Percentiles rank a stretch among this genome's conserved stretches.
These are phyloP conservation scores for Scutellaria minor DNA, from an alignment of 257 asterid species.

Conservation along the genomic window DNA sequence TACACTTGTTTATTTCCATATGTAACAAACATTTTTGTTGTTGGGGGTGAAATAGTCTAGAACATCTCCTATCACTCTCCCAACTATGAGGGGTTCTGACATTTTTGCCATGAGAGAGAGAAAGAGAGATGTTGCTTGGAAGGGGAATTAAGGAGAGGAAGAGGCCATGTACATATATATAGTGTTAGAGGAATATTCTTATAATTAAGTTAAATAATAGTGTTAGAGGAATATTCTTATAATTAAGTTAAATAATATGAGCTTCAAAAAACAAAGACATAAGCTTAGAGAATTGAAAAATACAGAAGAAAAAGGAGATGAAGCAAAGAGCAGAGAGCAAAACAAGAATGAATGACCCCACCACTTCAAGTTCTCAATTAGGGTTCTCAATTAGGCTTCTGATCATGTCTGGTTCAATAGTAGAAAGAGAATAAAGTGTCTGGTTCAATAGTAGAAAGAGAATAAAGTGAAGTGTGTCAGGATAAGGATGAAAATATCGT, in stretches of 20 bases:
- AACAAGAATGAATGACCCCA: slow-evolving; percentile 44
- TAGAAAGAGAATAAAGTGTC: too few relatives aligned
- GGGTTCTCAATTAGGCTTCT: too few relatives aligned
- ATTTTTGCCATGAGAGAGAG: slow-evolving; percentile 48
- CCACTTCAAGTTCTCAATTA: neutral
- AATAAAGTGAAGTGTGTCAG: too few relatives aligned
- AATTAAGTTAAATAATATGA: too few relatives aligned
- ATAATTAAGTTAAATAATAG: too few relatives aligned
- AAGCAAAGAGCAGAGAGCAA: neutral
- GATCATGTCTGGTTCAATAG: too few relatives aligned
- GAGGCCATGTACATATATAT: slow-evolving; percentile 14
- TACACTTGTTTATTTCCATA: slow-evolving; percentile 60
- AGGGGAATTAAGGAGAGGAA: slow-evolving; percentile 1
- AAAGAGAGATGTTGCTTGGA: slow-evolving; percentile 3
- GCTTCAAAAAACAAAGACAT: neutral
- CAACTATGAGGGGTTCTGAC: slow-evolving; percentile 67
- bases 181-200: too few relatives aligned
- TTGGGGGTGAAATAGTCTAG: slow-evolving; percentile 60
- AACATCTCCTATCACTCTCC: slow-evolving; percentile 88
- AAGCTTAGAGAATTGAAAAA: slow-evolving; percentile 30
- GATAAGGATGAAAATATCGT: too few relatives aligned
- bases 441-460: too few relatives aligned
- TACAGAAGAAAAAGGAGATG: slow-evolving; percentile 19
- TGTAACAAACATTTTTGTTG: slow-evolving; percentile 45
- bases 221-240: neutral